Evolutionary conservation across 257 asterid species (phyloP).

Genomic region (Solanum tarijense): DNA sequence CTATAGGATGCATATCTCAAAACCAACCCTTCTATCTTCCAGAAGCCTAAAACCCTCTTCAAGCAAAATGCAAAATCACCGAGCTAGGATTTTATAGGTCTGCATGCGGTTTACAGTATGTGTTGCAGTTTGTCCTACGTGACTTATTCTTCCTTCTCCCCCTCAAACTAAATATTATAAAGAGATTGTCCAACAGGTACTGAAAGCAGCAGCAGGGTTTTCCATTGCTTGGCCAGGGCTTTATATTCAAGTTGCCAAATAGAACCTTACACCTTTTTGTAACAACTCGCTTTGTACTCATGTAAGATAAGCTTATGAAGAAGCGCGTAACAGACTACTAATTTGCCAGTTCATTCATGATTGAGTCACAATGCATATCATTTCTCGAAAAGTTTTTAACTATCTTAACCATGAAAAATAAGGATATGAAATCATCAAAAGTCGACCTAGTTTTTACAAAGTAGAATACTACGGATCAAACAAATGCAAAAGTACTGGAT

Average conservation of each 20-base stretch:
- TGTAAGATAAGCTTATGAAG: not conserved
- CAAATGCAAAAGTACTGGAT: not conserved
- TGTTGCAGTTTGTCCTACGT: not conserved
- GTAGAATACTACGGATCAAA: not conserved
- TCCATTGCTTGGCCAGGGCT: not conserved
- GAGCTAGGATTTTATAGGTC: not conserved
- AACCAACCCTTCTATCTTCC: not conserved
- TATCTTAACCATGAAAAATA: not conserved
- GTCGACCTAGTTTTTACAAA: not conserved
- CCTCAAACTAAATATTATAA: not conserved
- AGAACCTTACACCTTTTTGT: not conserved
- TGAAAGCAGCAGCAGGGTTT: not conserved
- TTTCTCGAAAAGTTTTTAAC: not conserved
- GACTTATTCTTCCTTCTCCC: not conserved
- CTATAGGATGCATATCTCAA: not conserved
- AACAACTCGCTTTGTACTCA: not conserved
- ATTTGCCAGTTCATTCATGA: not conserved
- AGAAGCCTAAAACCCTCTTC: not conserved
- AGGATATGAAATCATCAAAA: not conserved
- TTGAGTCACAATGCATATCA: not conserved
- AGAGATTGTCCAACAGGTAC: not conserved
- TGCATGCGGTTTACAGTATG: not conserved
- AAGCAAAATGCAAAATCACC: not conserved
- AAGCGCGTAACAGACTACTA: not conserved
- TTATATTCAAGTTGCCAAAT: not conserved